Percentiles rank a stretch among this genome's conserved stretches.
phyloP scores from a whole-genome alignment of 176 grass and related monocot genomes.

The Elymus sibiricus region DNA sequence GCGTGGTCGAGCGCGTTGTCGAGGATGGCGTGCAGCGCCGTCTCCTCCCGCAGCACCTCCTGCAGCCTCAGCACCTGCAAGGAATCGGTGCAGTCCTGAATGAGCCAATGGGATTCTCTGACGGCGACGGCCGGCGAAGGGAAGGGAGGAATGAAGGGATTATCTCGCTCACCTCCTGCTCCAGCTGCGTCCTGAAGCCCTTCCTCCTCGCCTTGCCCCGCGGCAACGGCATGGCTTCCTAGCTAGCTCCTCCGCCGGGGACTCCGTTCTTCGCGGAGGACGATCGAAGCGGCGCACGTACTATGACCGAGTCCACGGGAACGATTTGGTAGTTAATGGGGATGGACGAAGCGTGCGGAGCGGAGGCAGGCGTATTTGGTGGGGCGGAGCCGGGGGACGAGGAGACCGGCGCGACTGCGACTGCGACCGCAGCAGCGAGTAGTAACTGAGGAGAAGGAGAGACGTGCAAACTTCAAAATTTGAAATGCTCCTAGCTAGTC shows the following conservation, averaged over 20 bases:
- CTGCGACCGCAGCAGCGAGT: neutral
- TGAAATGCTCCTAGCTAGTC: slow-evolving; percentile 14
- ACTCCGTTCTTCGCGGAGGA: neutral
- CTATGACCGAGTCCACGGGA: neutral
- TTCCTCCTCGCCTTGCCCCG: slow-evolving; percentile 39
- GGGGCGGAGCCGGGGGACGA: neutral
- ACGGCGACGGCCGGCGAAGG: no score
- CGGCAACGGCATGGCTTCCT: slow-evolving; percentile 35
- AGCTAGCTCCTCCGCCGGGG: neutral
- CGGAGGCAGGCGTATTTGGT: neutral
- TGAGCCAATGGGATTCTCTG: no score
- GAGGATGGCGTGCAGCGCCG: slow-evolving; percentile 65
- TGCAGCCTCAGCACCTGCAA: slow-evolving; percentile 66
- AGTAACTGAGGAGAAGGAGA: neutral
- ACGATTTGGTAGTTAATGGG: neutral
- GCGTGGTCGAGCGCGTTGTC: slow-evolving; percentile 76
- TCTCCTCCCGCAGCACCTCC: slow-evolving; percentile 74
- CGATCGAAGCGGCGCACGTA: neutral
- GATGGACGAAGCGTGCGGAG: neutral
- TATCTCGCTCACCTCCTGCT: slow-evolving; percentile 64
- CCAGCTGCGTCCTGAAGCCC: slow-evolving; percentile 55
- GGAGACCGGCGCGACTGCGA: neutral
- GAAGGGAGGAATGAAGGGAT: neutral
- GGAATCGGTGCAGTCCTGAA: no score
- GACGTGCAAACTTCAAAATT: slow-evolving; percentile 7